Percentiles rank a stretch among this genome's conserved stretches.
These are phyloP conservation scores for Fusarium sp. DNA, from an alignment of 2,329 filamentous ascomycete genomes.

Conservation along the genomic window DNA sequence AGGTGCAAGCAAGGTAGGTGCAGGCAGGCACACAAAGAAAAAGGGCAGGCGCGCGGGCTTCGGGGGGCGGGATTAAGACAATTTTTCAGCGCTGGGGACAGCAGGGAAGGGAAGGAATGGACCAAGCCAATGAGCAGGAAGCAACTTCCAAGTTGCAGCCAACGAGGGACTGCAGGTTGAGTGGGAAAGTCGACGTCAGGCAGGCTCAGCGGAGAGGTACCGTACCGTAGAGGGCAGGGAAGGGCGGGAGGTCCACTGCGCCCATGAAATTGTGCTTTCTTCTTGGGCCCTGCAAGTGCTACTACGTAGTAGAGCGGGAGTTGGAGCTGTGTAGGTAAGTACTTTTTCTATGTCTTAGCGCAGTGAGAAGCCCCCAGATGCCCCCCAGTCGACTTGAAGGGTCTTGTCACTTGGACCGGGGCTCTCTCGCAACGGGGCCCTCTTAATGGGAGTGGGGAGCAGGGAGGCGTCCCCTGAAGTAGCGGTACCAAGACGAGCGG, in stretches of 20 bases:
- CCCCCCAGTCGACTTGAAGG: conserved; percentile 37
- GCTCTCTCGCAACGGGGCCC: conserved; percentile 7
- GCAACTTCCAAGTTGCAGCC: conserved; percentile 20
- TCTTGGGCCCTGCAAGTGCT: conserved; percentile 27
- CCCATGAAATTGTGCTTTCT: conserved; percentile 38
- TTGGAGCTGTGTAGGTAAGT: conserved; percentile 10
- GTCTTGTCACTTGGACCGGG: conserved; percentile 27
- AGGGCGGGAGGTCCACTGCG: conserved; percentile 33
- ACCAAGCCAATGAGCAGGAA: conserved; percentile 30
- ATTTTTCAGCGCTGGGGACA: conserved; percentile 42
- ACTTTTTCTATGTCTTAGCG: conserved; percentile 26
- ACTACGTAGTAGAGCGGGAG: conserved; percentile 8
- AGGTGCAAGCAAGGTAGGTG: conserved; percentile 31
- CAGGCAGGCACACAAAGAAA: conserved; percentile 31
- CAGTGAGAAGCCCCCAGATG: conserved; percentile 26
- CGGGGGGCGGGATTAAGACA: conserved; percentile 44
- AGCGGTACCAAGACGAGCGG: conserved; percentile 20
- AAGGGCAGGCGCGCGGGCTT: conserved; percentile 35
- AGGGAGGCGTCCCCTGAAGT: conserved; percentile 25
- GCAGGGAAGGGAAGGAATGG: conserved; percentile 41
- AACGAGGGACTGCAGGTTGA: conserved; percentile 38
- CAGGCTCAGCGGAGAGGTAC: conserved; percentile 17
- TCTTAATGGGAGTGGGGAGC: conserved; percentile 29
- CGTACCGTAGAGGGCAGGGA: conserved; percentile 11
- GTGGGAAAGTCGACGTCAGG: conserved; percentile 40